Evolutionary conservation across 2,329 filamentous ascomycete species (phyloP), one percentile per base, ranked within the genome.

Genomic region (Didymella sp.): DNA sequence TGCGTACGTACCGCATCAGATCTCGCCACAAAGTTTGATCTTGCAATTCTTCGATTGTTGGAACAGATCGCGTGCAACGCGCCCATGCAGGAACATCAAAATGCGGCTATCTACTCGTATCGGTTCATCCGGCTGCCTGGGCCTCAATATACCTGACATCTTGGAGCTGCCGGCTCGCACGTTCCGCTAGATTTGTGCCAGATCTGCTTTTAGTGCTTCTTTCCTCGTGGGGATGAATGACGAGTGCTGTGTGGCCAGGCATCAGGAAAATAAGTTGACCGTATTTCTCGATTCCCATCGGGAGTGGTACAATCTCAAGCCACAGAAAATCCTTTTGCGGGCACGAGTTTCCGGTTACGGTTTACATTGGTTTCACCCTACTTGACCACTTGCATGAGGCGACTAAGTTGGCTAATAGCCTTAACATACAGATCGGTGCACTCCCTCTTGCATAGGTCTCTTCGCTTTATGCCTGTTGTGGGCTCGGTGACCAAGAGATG

Each of bases 401-500:
- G 12, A 24, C 24, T 24, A 28, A 38, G 6, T 19, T 37, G 33
- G n/a, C n/a, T 4, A 19, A 33, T 13, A 24, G 13, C 6, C 45
- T 59, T 59, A 83, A 56, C 81, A 83, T 6, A 84, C 81, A 27
- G 72, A 69, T 46, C 81, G 72, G 66, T 83, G 80, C 6, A 84
- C 78, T 4, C 81, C 81, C 31, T 81, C 60, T 24, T 64, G 68
- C 78, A 81, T 82, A 2, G 80, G 80, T 38, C 68, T 70, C 61
- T 74, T 73, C 21, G 77, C 78, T 51, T 79, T 78, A 65, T 82
- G 76, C 64, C 76, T 76, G 59, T 81, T 71, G 58, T 79, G 35
- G 77, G 77, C 46, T 70, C 69, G 28, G 67, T 76, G 47, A 28
- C 56, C 56, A 19, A 55, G 51, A 6, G 56, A 59, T 5, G 72